Evolutionary conservation across 768 basidiomycete genomes (phyloP).

Genomic region (Termitomyces sp.): DNA sequence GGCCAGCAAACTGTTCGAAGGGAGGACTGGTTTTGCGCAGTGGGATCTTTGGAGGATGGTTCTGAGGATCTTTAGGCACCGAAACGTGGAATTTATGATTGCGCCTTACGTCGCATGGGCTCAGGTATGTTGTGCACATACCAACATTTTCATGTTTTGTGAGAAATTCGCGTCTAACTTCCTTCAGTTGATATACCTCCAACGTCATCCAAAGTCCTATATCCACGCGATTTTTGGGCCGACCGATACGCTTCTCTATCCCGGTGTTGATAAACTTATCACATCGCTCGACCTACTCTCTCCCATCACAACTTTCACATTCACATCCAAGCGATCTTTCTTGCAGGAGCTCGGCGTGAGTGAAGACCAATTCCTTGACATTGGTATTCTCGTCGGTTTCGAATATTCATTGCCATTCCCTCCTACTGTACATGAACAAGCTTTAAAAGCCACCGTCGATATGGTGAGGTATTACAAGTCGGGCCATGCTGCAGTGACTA

Average conservation of each 20-base stretch:
- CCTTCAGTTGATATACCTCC: slow-evolving; percentile 84
- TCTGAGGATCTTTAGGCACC: slow-evolving; percentile 85
- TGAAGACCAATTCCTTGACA: slow-evolving; percentile 93
- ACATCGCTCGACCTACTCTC: slow-evolving; percentile 77
- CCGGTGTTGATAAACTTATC: slow-evolving; percentile 84
- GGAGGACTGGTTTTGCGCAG: slow-evolving; percentile 62
- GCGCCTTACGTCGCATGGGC: slow-evolving; percentile 96
- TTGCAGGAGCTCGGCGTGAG: slow-evolving; percentile 50
- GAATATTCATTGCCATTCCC: slow-evolving; percentile 78
- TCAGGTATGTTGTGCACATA: slow-evolving; percentile 54
- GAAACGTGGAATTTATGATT: slow-evolving; percentile 93
- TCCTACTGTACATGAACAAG: slow-evolving; percentile 75
- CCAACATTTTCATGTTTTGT: background rate
- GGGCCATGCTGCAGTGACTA: slow-evolving; percentile 73
- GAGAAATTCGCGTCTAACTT: background rate
- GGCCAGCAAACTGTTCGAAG: slow-evolving; percentile 80
- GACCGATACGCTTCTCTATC: slow-evolving; percentile 86
- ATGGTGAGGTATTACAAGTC: slow-evolving; percentile 93
- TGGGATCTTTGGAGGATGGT: slow-evolving; percentile 97
- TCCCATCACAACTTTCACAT: slow-evolving; percentile 69
- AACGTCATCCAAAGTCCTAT: slow-evolving; percentile 89
- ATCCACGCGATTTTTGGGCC: slow-evolving; percentile 93
- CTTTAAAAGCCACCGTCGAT: slow-evolving; percentile 80
- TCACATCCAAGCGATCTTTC: slow-evolving; percentile 73
- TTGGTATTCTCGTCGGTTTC: slow-evolving; percentile 88